Evolutionary conservation across 1,139 yeast genomes (phyloP), one percentile per base, ranked within the genome.

Genomic region (Scheffersomyces illinoinensis): DNA sequence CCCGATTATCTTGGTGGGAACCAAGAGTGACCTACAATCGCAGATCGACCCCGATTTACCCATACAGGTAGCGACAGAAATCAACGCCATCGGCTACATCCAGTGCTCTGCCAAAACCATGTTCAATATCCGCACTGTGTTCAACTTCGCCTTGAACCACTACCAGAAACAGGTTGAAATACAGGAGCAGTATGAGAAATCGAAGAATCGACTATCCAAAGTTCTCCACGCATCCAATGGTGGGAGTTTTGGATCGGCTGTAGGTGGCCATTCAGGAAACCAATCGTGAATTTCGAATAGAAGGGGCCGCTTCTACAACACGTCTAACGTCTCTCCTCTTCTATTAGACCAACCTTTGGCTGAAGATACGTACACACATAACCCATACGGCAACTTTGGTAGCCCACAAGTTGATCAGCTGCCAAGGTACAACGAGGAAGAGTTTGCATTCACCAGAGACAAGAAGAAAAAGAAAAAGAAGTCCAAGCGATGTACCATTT

Each of bases 61-160:
- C 8, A 82, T 85, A 47, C 77, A 76, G 58, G 76, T 90, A 47
- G 93, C 96, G 1, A 77, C 81, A 52, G 84, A 83, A 56, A 83
- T 90, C 61, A 90, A 90, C 52, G 96, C 97, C 0, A 79, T 87
- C 57, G 90, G 86, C n/a, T 93, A 91, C 71, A 75, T 91, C 60
- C 90, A 89, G 69, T 91, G 97, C 69, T 89, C 96, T 3, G 91
- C 97, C 17, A 89, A 87, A 66, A 77, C 83, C 43, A 86, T 87
- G 81, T 81, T 82, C 62, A 91, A 92, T 59, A 85, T 92, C 19
- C 77, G 79, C 54, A 85, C 86, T 47, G 88, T 91, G 6, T 93
- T 93, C 71, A 84, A 90, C 64, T 80, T 79, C 65, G 83, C 84
- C 12, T 73, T 81, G 59, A 70, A 74, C 62, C 75, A 77, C 62